Evolutionary conservation across 192 early-diverging fungal species (phyloP), one percentile per base, ranked within the genome.

Genomic region (Coemansia sp.): DNA sequence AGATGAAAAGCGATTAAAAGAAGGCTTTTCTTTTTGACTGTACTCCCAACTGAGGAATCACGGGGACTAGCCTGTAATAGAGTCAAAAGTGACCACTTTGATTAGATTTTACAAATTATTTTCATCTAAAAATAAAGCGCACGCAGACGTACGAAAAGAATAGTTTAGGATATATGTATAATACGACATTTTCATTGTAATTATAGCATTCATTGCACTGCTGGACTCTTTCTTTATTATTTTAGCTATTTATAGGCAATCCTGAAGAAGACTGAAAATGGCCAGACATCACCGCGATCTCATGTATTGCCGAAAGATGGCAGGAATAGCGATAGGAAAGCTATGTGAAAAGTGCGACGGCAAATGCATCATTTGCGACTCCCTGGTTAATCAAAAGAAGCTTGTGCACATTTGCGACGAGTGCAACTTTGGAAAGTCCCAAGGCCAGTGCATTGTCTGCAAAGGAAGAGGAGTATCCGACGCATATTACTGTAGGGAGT

Each of bases 321-420:
- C 96, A 12, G 95, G 96, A 32, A 96, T 96, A 39, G 89, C 84
- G 9, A 65, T 85, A 18, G 80, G 80, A 41, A 51, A 73, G 43
- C 68, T 83, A 15, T 85, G 81, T 49, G 71, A 79, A 67, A 83
- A 85, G 61, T 74, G 75, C 79, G 96, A 97, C 72, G 95, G 96
- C 66, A 91, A 89, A 82, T 98, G 96, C 69, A 91, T 97, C 13
- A 93, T 98, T 69, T 98, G 96, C 80, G 96, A 97, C 77, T 94
- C 93, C 78, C 92, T 95, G 65, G 96, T 98, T 18, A 84, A 91
- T 13, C 95, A 94, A 57, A 88, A 92, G 46, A 96, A 93, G 43
- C 65, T 91, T 43, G 96, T 97, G 11, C 90, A 90, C 54, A 92
- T 97, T 49, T 98, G 96, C 74, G 94, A 95, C 68, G 95, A 98